Conservation (phyloP, 1,284 basidiomycete genomes). For the Farysia itapuensis region DNA sequence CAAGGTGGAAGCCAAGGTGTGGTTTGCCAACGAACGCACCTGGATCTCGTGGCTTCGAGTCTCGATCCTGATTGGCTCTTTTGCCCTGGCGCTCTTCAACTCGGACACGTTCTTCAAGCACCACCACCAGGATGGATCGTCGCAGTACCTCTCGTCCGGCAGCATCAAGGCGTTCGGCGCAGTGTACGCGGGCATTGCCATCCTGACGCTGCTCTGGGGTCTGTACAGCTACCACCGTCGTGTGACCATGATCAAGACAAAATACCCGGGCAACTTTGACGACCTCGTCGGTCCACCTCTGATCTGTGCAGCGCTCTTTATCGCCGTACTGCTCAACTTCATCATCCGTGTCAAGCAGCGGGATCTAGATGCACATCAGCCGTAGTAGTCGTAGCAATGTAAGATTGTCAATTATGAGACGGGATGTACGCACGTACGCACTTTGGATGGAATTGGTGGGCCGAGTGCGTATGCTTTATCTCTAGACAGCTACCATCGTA, state of each 20-base stretch:
- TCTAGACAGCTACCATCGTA: no score
- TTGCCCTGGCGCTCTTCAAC: conserved; percentile 86
- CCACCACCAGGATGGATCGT: conserved; percentile 26
- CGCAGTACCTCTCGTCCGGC: conserved; percentile 19
- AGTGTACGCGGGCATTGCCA: conserved; percentile 73
- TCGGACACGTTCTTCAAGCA: conserved; percentile 65
- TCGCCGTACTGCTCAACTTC: conserved; percentile 57
- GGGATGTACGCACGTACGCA: no score
- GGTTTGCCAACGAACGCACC: conserved; percentile 62
- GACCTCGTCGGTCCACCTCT: conserved; percentile 57
- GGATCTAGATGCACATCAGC: conserved; percentile 22
- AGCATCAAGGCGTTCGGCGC: conserved; percentile 79
- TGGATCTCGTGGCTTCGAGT: conserved; percentile 91
- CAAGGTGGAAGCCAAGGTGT: conserved; percentile 59
- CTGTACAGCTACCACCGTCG: conserved; percentile 84
- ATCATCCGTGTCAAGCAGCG: conserved; percentile 48
- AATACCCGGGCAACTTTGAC: conserved; percentile 83
- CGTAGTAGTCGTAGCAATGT: no score
- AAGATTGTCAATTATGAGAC: no score
- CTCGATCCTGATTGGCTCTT: conserved; percentile 78
- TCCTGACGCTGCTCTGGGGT: conserved; percentile 69
- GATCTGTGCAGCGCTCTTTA: conserved; percentile 53
- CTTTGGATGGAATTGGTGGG: no score
- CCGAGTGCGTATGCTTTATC: no score
- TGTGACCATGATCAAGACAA: conserved; percentile 83